Evolutionary conservation across 2,329 filamentous ascomycete genomes (phyloP), one percentile per base, ranked within the genome.

Genomic region (Ophiocordyceps unilateralis): DNA sequence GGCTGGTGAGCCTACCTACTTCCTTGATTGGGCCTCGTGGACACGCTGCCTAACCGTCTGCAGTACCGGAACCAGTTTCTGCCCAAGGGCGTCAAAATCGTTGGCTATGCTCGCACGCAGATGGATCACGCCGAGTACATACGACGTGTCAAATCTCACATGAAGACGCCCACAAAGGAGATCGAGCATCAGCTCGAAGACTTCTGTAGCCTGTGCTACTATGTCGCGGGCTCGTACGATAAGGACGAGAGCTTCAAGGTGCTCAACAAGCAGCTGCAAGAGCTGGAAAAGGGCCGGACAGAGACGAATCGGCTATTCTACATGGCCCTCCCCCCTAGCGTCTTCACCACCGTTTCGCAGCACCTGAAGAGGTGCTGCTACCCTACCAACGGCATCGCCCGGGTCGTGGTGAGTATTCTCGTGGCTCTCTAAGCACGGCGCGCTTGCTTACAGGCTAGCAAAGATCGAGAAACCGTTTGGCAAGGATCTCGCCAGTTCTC

Each of bases 21-120:
- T 15, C 40, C 36, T 15, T 40, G n/a, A 14, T 24, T 26, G 21
- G 42, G 39, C 22, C 32, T 17, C 17, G 5, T 5, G 23, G 21
- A 40, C 24, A 20, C 7, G 17, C 19, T 9, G 14, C 24, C 41
- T 45, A 36, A 43, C 26, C 8, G 1, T 47, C 42, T 42, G 49
- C 59, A 94, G 88, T 94, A 89, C 70, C 86, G 91, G 61, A 98
- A 98, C 72, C 89, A 95, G 67, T 98, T 96, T 71, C 83, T 98
- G 42, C 91, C 79, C 55, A 93, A 93, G 67, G 87, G 93, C 65
- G 87, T 94, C 66, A 84, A 80, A 65, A 95, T 98, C 61, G 79
- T 98, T 57, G 91, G 91, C 70, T 98, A 98, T 85, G 91, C 91
- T 56, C 81, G 91, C 61, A 98, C 91, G 55, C 95, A 95, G 74